Base-by-base conservation (phyloP, 805 yeast genomes). In the Ogataea methanolica region DNA sequence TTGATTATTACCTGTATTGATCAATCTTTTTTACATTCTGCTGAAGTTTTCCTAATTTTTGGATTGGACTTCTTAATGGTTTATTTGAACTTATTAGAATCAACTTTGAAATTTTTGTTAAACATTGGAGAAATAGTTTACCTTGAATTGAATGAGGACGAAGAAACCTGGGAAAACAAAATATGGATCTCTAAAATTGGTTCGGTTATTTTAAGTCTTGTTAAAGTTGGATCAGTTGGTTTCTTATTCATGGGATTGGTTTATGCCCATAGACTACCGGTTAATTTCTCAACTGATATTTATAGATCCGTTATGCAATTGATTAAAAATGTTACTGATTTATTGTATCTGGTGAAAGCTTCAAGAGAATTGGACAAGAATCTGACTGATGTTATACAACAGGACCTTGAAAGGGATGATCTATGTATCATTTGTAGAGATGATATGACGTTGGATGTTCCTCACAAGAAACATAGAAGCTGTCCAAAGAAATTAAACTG, bases 361-460 rank as follows among this genome's bases (percentile, higher is more conserved):
- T 68, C 85, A 11, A 77, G 78, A 42, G 79, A 82, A 56, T 69
- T 94, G 58, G 89, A 86, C 52, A 70, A 73, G 26, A 79, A 76
- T 52, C 71, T 94, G 44, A 68, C 70, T 7, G 76, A 80, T 50
- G 96, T 96, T 3, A 70, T 83, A 0, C 71, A 65, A 12, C 78
- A 69, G 29, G 91, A 87, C 40, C 70, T 87, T 48, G 76, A 69
- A 6, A 74, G 80, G 17, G 82, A 79, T 52, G 85, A 83, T 62
- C 61, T 87, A 23, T 86, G 99, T 67, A 89, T 89, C 51, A 85
- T 92, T 37, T 92, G 99, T 68, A 81, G 96, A 57, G 98, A 94
- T 56, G 96, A 88, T 51, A 85, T 92, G 92, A 64, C 72, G 6
- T 60, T 80, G 1, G 70, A 63, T 2, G 74, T 62, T 2, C 47